A percentile compares a stretch with the other conserved stretches of the same genome.
These are phyloP conservation scores for Aspergillus viridinutans DNA, from an alignment of 2,329 filamentous ascomycete genomes.

Conservation along the genomic window DNA sequence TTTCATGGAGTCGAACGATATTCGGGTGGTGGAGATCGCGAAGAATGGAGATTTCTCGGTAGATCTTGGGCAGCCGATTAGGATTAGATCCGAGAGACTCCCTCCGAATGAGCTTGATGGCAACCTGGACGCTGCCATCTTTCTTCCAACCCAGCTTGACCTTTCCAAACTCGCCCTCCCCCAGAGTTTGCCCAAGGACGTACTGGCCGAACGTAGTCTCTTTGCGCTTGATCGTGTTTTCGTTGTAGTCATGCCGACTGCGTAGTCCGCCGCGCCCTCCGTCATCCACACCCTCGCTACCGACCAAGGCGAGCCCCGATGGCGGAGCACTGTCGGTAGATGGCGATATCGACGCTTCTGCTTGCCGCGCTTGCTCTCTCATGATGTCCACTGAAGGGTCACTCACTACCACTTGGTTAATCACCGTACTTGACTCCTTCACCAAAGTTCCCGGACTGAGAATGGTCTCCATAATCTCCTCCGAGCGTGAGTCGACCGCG, in stretches of 20 bases:
- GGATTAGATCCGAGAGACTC: conserved; percentile 87
- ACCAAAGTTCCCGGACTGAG: conserved; percentile 58
- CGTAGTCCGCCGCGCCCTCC: conserved; percentile 31
- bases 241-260: conserved; percentile 55
- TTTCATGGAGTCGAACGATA: conserved; percentile 94
- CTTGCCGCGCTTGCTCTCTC: conserved; percentile 65
- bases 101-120: conserved; percentile 94
- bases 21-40: conserved; percentile 87
- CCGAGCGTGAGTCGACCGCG: conserved; percentile 28
- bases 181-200: conserved; percentile 89
- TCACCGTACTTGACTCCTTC: conserved; percentile 72
- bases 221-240: conserved; percentile 63
- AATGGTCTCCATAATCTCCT: conserved; percentile 49
- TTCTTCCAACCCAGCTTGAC: conserved; percentile 98
- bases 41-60: conserved; percentile 92
- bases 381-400: conserved; percentile 70
- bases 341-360: conserved; percentile 50
- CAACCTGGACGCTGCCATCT: conserved; percentile 88
- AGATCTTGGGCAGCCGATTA: conserved; percentile 88
- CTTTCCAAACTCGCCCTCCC: conserved; percentile 97
- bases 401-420: conserved; percentile 72
- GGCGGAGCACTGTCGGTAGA: conserved; percentile 44
- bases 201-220: conserved; percentile 92
- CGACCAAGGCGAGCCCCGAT: conserved; percentile 47
- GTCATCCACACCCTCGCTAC: conserved; percentile 49